These are phyloP conservation scores for Penicillium dipodomyicola DNA, from an alignment of 495 filamentous ascomycete genomes.

Conservation along the genomic window DNA sequence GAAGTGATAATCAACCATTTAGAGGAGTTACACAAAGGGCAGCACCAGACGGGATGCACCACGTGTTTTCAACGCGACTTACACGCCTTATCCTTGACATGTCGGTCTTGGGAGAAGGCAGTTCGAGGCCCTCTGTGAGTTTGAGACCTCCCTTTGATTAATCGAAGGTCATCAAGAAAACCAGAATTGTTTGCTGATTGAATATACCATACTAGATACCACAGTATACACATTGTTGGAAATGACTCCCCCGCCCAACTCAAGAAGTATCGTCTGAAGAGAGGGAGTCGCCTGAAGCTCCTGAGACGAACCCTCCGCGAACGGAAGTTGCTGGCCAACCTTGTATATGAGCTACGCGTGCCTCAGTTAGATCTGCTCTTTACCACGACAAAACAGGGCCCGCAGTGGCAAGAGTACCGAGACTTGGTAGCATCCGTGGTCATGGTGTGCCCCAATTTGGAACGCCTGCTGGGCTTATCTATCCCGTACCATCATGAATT, in stretches of 20 bases:
- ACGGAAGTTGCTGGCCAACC: slow-evolving; percentile 65
- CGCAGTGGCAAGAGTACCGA: slow-evolving; percentile 59
- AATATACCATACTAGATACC: slow-evolving; percentile 51
- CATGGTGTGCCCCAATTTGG: slow-evolving; percentile 84
- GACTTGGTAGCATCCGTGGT: slow-evolving; percentile 76
- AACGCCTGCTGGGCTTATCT: slow-evolving; percentile 68
- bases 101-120: slow-evolving; percentile 64
- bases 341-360: slow-evolving; percentile 73
- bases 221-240: slow-evolving; percentile 65
- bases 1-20: slow-evolving; percentile 55
- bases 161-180: background rate
- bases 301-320: slow-evolving; percentile 73
- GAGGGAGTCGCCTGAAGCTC: slow-evolving; percentile 67
- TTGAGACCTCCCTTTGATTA: background rate
- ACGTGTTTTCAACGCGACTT: slow-evolving; percentile 80
- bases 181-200: slow-evolving; percentile 14
- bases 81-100: slow-evolving; percentile 63
- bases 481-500: slow-evolving; percentile 69
- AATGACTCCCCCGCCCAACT: slow-evolving; percentile 61
- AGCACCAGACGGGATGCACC: slow-evolving; percentile 53
- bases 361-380: slow-evolving; percentile 54
- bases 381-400: slow-evolving; percentile 47
- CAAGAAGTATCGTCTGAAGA: slow-evolving; percentile 65
- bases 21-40: slow-evolving; percentile 46
- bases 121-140: slow-evolving; percentile 64